Conservation (phyloP, 1,284 basidiomycete species). For the Ceratobasidium sp. region DNA sequence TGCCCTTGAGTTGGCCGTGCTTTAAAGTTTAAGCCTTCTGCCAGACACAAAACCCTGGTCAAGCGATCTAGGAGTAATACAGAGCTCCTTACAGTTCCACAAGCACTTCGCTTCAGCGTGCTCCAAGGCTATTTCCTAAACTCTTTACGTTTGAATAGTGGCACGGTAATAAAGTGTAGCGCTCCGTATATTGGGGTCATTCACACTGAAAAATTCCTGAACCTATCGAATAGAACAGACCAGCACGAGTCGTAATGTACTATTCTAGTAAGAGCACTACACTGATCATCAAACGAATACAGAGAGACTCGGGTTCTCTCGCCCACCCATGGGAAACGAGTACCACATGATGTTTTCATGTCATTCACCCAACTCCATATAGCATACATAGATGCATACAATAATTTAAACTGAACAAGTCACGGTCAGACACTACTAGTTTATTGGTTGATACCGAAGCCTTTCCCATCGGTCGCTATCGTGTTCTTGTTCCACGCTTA, state of each 20-base stretch:
- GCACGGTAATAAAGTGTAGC: too few relatives aligned
- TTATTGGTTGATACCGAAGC: too few relatives aligned
- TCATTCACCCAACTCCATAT: not conserved
- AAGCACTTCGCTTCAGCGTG: too few relatives aligned
- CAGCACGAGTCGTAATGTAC: too few relatives aligned
- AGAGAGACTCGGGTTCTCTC: constrained; percentile 12
- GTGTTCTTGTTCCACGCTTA: constrained; percentile 13
- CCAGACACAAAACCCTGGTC: constrained; percentile 37
- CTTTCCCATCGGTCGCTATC: constrained; percentile 22
- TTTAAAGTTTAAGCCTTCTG: constrained; percentile 19
- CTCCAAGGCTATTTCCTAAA: too few relatives aligned
- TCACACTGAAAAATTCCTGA: too few relatives aligned
- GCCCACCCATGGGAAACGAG: not conserved
- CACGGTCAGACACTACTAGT: not conserved
- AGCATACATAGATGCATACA: constrained; percentile 16
- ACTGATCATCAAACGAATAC: too few relatives aligned
- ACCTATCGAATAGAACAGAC: too few relatives aligned
- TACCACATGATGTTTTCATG: constrained; percentile 4
- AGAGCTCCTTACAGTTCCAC: too few relatives aligned
- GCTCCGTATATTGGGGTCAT: too few relatives aligned
- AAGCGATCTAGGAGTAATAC: constrained; percentile 56
- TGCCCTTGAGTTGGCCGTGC: constrained; percentile 26
- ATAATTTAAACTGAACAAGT: constrained; percentile 14
- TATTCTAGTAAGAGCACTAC: too few relatives aligned
- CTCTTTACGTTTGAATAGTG: too few relatives aligned